Evolutionary conservation across 2,329 filamentous ascomycete genomes (phyloP), one percentile per base, ranked within the genome.

Genomic region (Aureobasidium sp.): DNA sequence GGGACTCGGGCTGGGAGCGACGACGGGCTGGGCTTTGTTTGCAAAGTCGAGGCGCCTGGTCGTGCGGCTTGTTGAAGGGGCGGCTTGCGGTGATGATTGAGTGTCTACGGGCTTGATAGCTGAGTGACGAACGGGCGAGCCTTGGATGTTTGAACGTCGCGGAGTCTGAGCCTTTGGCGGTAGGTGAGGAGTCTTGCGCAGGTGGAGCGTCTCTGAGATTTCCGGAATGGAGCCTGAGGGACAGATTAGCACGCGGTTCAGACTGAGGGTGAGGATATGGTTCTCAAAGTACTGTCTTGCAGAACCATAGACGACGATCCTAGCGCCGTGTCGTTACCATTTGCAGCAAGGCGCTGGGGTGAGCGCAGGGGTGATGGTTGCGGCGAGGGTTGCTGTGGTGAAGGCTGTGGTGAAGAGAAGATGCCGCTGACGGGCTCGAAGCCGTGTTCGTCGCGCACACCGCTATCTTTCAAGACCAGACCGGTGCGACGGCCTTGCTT

Each of bases 371-470:
- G 45, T 1, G 45, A 48, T 15, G 14, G 45, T 48, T 31, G 45
- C 1, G 42, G 52, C 11, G 49, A 52, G 12, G 33, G 49, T 14
- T 52, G 49, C 1, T 40, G 77, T n/a, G 80, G 81, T 60, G 74
- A 76, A 69, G 86, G 89, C 66, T 85, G 83, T 15, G 92, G 91
- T 22, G 92, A 96, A 9, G 92, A 97, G 74, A 96, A 96, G 66
- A 97, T 85, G 67, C 85, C 85, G 39, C 93, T 89, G 63, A 96
- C 82, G 39, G 90, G 88, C 72, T 97, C 91, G 79, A 99, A 86
- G 74, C 93, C 94, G 80, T 96, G 81, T 73, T 95, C 91, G 76
- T 97, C 93, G 76, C 91, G 88, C 64, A 86, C 79, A 58, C 90
- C 90, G 61, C 80, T 85, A 70, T 96, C 90, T 69, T 85, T 84